Percentiles rank a stretch among this genome's conserved stretches.
Conservation (phyloP, 1,139 yeast species). For the Geotrichum europaeum region DNA sequence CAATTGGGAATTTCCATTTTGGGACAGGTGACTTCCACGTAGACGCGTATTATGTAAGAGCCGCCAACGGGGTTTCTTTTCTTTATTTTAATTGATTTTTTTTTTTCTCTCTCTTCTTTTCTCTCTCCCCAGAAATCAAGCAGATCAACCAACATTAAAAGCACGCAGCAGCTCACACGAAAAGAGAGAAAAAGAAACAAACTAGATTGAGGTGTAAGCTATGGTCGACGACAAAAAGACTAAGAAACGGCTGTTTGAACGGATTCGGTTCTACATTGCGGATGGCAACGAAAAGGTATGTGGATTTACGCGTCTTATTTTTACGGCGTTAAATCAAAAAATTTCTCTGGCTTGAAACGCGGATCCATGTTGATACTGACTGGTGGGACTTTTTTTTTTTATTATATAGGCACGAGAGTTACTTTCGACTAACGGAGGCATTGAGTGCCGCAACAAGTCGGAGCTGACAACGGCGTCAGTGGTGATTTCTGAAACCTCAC, state of each 20-base stretch:
- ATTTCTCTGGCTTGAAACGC: not conserved
- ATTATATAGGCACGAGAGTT: not conserved
- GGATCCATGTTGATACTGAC: not conserved
- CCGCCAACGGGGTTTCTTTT: not conserved
- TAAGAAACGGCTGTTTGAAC: not conserved
- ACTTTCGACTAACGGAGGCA: not conserved
- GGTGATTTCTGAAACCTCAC: slow-evolving; percentile 47
- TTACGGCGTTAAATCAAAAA: not conserved
- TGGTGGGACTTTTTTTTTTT: too few relatives aligned
- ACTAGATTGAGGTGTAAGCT: not conserved
- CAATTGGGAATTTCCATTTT: not conserved
- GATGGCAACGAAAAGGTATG: not conserved
- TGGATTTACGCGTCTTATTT: not conserved
- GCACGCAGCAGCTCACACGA: not conserved
- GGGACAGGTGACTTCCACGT: not conserved
- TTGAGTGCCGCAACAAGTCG: not conserved
- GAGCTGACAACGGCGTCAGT: slow-evolving; percentile 35
- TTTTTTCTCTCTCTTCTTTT: not conserved
- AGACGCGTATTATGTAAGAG: not conserved
- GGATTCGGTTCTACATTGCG: not conserved
- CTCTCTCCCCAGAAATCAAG: not conserved
- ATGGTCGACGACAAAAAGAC: not conserved
- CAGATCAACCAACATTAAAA: not conserved
- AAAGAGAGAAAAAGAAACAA: not conserved
- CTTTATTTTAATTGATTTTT: not conserved